These are phyloP conservation scores for Paramecium pentaurelia DNA, from an alignment of 73 alveolate genomes.

Conservation along the genomic window DNA sequence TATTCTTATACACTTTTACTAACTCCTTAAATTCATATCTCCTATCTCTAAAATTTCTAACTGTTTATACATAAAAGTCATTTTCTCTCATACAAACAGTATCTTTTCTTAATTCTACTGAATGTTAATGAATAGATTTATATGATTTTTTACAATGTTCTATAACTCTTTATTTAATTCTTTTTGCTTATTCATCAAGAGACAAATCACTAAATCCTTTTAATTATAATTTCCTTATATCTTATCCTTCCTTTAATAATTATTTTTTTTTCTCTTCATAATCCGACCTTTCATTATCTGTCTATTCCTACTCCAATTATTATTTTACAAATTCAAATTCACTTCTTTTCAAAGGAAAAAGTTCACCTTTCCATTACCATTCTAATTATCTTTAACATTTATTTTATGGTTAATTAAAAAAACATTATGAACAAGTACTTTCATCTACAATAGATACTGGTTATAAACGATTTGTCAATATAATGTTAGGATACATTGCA, in stretches of 20 bases:
- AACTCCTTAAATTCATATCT: conserved; percentile 96
- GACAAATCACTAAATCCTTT: conserved; percentile 6
- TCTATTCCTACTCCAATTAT: conserved; percentile 79
- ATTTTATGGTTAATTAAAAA: conserved; percentile 87
- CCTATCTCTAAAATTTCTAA: conserved; percentile 96
- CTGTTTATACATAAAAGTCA: conserved; percentile 99
- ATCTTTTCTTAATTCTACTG: conserved; percentile 82
- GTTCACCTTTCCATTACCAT: conserved; percentile 98
- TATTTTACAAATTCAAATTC: conserved; percentile 91
- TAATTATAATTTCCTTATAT: neutral
- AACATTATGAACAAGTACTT: conserved; percentile 92
- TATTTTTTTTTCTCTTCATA: neutral
- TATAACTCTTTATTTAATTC: conserved; percentile 84
- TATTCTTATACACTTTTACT: conserved; percentile 93
- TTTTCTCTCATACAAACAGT: conserved; percentile 99
- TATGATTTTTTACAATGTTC: conserved; percentile 85
- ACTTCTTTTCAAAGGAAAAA: conserved; percentile 90
- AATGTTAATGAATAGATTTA: conserved; percentile 80
- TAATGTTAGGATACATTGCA: conserved; percentile 99
- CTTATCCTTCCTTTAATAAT: neutral
- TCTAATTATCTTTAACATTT: conserved; percentile 88
- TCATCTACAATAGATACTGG: conserved; percentile 98
- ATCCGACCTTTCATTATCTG: neutral
- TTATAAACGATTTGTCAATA: conserved; percentile 97
- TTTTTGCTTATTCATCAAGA: conserved; percentile 51